Base-by-base conservation (phyloP, 2,329 filamentous ascomycete species). In the Apiospora aurea region DNA sequence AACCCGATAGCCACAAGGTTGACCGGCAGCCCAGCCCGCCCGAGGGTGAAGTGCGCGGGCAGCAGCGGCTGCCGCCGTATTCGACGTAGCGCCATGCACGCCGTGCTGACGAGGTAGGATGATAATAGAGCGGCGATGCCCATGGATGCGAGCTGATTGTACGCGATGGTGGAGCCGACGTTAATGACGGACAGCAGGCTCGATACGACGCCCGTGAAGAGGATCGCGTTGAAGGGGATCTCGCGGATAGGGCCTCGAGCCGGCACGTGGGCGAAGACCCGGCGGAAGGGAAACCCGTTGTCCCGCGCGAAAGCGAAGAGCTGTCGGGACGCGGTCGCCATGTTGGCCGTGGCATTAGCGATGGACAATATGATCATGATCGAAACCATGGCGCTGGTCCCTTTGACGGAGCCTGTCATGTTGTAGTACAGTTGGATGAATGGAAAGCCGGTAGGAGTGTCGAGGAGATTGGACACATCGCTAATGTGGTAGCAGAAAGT, bases 111-210 rank as follows among this genome's bases (percentile, higher is more conserved):
- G 70, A 88, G 82, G 75, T 89, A 89, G 24, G 85, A 87, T 26
- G 83, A 83, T 68, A 88, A 84, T 21, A 89, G 82, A 1, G 85
- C 84, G 46, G 82, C 84, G 69, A 87, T 82, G 38, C 84, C 84
- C 16, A 89, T 81, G 1, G 86, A 88, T n/a, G 86, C 82, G 73
- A 89, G 84, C 71, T 85, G 86, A 75, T 88, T 86, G 78, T 89
- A 87, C 5, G 86, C 87, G 8, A 83, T 82, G 2, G 82, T 79
- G n/a, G 83, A 87, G 51, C 84, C 86, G 71, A 88, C 84, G 78
- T 86, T 87, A 80, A 88, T 87, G 71, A 87, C 79, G 0, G 83
- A 83, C 10, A 87, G 79, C 11, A 86, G 77, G 13, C 80, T 76
- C 0, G 86, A 86, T 41, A 83, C 82, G 4, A 82, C 79, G 57